Evolutionary conservation across 306 rosid species (phyloP).

Genomic region (Dalbergia cultrata): DNA sequence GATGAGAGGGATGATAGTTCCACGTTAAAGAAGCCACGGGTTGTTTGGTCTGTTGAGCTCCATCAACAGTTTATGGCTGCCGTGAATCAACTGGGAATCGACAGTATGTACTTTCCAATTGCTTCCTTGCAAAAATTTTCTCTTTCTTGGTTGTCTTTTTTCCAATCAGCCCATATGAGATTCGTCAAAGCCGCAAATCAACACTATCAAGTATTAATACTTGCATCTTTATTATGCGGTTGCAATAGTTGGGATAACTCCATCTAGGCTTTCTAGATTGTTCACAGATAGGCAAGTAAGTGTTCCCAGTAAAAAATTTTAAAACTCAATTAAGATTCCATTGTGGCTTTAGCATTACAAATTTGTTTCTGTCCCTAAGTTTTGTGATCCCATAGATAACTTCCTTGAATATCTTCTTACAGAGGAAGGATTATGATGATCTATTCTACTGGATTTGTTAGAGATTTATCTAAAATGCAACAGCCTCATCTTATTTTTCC

Average conservation of each 20-base stretch:
- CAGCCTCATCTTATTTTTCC: slow-evolving; percentile 25
- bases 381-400: neutral
- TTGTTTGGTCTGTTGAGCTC: slow-evolving; percentile 99
- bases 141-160: slow-evolving; percentile 30
- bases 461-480: neutral
- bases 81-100: slow-evolving; percentile 95
- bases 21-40: slow-evolving; percentile 85
- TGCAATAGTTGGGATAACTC: slow-evolving; percentile 10
- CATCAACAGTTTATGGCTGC: slow-evolving; percentile 98
- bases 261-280: slow-evolving; percentile 8
- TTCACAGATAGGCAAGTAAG: neutral
- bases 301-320: neutral
- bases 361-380: slow-evolving; percentile 13
- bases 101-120: slow-evolving; percentile 70
- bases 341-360: slow-evolving; percentile 10
- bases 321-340: slow-evolving; percentile 15
- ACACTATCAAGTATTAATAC: neutral
- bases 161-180: neutral
- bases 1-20: slow-evolving; percentile 96
- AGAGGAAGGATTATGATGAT: neutral
- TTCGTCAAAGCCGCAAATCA: slow-evolving; percentile 3
- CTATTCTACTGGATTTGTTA: neutral
- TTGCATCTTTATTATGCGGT: neutral
- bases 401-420: neutral
- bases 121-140: slow-evolving; percentile 35